Evolutionary conservation across 208 protist genomes (phyloP), one percentile per base, ranked within the genome.

Genomic region (Trypanosoma caninum): DNA sequence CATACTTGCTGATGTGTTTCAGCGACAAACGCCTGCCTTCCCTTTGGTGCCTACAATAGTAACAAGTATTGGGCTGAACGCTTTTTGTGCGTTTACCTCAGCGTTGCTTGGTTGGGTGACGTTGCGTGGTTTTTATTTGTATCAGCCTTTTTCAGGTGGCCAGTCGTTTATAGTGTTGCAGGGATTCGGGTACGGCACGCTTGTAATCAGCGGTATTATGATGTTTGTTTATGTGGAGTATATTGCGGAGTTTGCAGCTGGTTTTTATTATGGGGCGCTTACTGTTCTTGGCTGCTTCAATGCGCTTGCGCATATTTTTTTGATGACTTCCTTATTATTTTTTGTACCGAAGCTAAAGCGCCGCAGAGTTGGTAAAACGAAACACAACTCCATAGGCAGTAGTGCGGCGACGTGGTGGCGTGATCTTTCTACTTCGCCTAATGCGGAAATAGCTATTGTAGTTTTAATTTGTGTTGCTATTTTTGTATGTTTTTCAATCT

Each of bases 1-100:
- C 42, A 73, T 89, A 42, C 58, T 90, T 10, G 54, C 69, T 4
- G 87, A 93, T 59, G 70, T 89, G 5, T 89, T 93, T 59, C 87
- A 93, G 52, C 65, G 50, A 2, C 33, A 76, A 11, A 59, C 59
- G 1, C 56, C 75, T n/a, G 56, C 45, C 7, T 84, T 89, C 30
- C 80, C 80, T 22, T 59, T 80, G 25, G 18, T 58, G 8, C 72
- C 77, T 22, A 64, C 79, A 1, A 53, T 82, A 20, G 38, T 53
- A 23, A 53, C 71, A 11, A 70, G 68, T 35, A 55, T 83, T 23
- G 76, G 57, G 31, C 47, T 88, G 0, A 59, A 81, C 46, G 30
- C 75, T 11, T 34, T 81, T 7, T 74, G 71, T 40, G 58, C 63
- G 1, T 11, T 72, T n/a, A 11, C 84, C 30, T 68, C 60, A 16